phyloP scores from a whole-genome alignment of 768 basidiomycete genomes.

The Rhizopogon roseolus region DNA sequence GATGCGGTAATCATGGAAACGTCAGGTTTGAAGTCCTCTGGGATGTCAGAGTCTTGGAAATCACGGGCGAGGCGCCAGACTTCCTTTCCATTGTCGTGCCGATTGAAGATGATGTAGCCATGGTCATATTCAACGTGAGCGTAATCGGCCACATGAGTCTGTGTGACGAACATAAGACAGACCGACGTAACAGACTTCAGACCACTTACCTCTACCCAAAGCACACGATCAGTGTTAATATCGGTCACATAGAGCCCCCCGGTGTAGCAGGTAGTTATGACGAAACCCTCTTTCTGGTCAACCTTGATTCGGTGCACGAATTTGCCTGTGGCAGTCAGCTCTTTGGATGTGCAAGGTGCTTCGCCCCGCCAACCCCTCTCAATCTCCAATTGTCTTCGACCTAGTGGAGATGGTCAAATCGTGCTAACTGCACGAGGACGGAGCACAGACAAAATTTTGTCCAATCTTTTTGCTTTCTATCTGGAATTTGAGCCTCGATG shows the following conservation, averaged over 20 bases:
- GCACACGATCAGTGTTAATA: constrained; percentile 36
- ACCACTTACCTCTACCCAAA: constrained; percentile 46
- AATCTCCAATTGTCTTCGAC: constrained; percentile 39
- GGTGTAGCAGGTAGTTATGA: constrained; percentile 49
- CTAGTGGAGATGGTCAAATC: constrained; percentile 27
- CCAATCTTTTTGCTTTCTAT: constrained; percentile 44
- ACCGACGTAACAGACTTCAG: not conserved
- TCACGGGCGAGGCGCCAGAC: constrained; percentile 56
- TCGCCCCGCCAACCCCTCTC: constrained; percentile 52
- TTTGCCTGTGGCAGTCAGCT: constrained; percentile 28
- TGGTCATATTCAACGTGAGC: constrained; percentile 73
- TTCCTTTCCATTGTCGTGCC: constrained; percentile 52
- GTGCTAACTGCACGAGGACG: constrained; percentile 1
- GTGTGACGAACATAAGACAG: not conserved
- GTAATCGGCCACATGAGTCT: constrained; percentile 19
- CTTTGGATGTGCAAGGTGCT: constrained; percentile 34
- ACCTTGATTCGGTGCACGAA: constrained; percentile 72
- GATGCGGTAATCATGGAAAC: constrained; percentile 20
- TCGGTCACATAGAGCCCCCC: constrained; percentile 62
- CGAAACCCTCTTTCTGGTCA: constrained; percentile 55
- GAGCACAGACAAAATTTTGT: constrained; percentile 49
- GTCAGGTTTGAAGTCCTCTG: constrained; percentile 29
- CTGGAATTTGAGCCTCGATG: constrained; percentile 27
- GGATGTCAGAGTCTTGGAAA: constrained; percentile 18
- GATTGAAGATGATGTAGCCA: constrained; percentile 71